Evolutionary conservation across 2,329 filamentous ascomycete genomes (phyloP), one percentile per base, ranked within the genome.

Genomic region (Trichoderma koningiopsis): DNA sequence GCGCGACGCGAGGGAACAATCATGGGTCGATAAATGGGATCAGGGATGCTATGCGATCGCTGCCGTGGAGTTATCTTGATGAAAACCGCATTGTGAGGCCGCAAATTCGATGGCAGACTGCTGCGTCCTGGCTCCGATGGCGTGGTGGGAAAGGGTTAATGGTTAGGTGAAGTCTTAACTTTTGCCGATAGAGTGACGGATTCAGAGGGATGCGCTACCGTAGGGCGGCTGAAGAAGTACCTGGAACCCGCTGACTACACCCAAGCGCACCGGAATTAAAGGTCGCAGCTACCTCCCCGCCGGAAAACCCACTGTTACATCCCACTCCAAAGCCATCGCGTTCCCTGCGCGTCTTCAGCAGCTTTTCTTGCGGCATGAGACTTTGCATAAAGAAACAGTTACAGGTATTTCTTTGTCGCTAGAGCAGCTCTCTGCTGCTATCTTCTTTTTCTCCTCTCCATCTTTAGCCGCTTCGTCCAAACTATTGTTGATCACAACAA

Each of bases 1-100:
- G 82, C 82, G 81, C 82, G 77, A 78, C 77, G 81, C 77, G 78
- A 75, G 77, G 78, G 75, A 73, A 70, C 76, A 77, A 73, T 81
- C 81, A 83, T 83, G 80, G 78, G 81, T 77, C 76, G 78, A 82
- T 81, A 73, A 77, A 82, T 77, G 72, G 75, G 77, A 75, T 75
- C 76, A 71, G 69, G 64, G 69, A 70, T 68, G 70, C 71, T 72
- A 81, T 78, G 83, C 83, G 83, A 85, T 84, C 79, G 75, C 72
- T 73, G 71, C 74, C 75, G 70, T 72, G 73, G 72, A 73, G 71
- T 82, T 76, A 82, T 72, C 76, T 76, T 72, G 84, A 87, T 86
- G 80, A 70, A 79, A 76, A 74, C 75, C 72, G 79, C 81, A 82
- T 83, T 74, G 73, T 81, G 79, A 72, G 79, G 80, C 70, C 70